Evolutionary conservation across 495 filamentous ascomycete genomes (phyloP).

Genomic region (Penicillium mononematosum): DNA sequence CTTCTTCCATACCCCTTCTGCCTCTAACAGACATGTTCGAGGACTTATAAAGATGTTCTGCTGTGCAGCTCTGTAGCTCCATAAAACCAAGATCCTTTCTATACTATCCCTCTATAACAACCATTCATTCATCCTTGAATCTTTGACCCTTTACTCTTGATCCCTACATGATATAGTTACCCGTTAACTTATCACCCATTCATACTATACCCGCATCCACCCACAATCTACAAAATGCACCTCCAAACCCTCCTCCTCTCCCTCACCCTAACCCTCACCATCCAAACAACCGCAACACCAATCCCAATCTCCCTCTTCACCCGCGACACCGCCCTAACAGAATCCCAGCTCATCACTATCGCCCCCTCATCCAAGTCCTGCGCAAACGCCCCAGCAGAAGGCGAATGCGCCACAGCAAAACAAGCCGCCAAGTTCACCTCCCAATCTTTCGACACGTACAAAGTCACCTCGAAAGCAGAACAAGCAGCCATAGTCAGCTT

Average conservation of each 20-base stretch:
- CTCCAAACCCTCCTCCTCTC: constrained; percentile 15
- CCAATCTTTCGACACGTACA: constrained; percentile 55
- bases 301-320: constrained; percentile 10
- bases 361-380: constrained; percentile 52
- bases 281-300: constrained; percentile 18
- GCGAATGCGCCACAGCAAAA: constrained; percentile 66
- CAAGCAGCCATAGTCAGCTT: constrained; percentile 62
- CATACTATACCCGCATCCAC: background rate
- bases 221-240: constrained; percentile 3
- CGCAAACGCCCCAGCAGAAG: constrained; percentile 35
- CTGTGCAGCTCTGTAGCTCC: background rate
- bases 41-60: constrained; percentile 7
- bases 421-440: constrained; percentile 59
- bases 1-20: background rate
- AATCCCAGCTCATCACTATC: constrained; percentile 52
- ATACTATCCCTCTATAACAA: background rate
- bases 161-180: background rate
- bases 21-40: background rate
- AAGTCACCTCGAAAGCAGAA: constrained; percentile 51
- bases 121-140: background rate
- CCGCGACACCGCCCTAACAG: constrained; percentile 29
- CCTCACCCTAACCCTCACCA: constrained; percentile 18
- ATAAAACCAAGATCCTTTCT: background rate
- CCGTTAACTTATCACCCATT: background rate
- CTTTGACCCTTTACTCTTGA: background rate